Evolutionary conservation across 768 basidiomycete species (phyloP).

Genomic region (Psilocybe azurescens): DNA sequence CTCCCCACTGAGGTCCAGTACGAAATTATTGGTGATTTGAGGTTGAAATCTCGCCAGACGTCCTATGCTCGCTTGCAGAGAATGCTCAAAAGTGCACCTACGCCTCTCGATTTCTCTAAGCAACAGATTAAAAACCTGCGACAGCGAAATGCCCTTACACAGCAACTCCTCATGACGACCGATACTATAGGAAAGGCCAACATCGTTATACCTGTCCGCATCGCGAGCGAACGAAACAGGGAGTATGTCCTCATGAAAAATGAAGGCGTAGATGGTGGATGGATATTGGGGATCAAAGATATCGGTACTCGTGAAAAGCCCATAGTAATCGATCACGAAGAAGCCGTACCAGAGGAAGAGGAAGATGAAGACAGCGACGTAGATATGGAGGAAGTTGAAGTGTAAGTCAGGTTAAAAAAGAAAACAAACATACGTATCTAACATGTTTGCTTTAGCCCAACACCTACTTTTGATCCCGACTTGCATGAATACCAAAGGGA

Average conservation of each 20-base stretch:
- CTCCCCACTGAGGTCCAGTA: conserved; percentile 97
- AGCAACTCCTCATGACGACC: conserved; percentile 90
- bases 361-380: conserved; percentile 59
- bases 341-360: conserved; percentile 41
- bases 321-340: conserved; percentile 82
- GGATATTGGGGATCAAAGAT: conserved; percentile 92
- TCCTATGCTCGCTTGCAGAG: conserved; percentile 90
- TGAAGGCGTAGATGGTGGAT: conserved; percentile 85
- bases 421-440: background rate
- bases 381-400: conserved; percentile 84
- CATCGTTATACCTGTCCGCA: conserved; percentile 88
- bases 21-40: conserved; percentile 96
- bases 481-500: conserved; percentile 64
- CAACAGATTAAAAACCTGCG: conserved; percentile 92
- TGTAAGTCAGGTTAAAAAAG: conserved; percentile 49
- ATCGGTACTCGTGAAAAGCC: conserved; percentile 81
- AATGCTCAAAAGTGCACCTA: conserved; percentile 81
- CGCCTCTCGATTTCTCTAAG: conserved; percentile 94
- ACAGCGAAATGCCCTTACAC: conserved; percentile 90
- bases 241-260: conserved; percentile 97
- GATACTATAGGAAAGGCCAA: conserved; percentile 92
- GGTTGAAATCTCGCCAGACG: conserved; percentile 93
- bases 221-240: conserved; percentile 94
- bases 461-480: conserved; percentile 56
- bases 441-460: conserved; percentile 34